phyloP scores from a whole-genome alignment of 2,329 filamentous ascomycete genomes.

The Neurospora sp. region DNA sequence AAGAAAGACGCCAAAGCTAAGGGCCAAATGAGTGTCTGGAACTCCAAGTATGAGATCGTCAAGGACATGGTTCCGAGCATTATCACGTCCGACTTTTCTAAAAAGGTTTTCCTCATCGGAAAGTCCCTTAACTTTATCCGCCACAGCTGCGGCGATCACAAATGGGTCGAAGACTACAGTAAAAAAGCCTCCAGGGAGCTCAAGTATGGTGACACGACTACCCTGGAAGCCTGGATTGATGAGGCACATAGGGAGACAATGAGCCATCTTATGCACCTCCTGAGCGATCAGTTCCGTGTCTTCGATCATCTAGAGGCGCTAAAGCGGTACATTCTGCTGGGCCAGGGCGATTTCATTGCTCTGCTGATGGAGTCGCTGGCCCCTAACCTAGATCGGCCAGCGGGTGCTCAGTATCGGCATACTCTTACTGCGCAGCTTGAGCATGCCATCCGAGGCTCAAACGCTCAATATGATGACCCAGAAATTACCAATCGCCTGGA shows the following conservation, averaged over 20 bases:
- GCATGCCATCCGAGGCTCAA: conserved; percentile 92
- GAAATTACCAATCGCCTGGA: conserved; percentile 88
- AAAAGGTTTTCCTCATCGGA: conserved; percentile 93
- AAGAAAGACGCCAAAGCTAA: conserved; percentile 40
- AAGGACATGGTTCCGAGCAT: conserved; percentile 85
- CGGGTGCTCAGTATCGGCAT: conserved; percentile 94
- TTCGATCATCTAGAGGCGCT: conserved; percentile 86
- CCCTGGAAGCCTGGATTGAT: conserved; percentile 85
- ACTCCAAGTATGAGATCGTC: conserved; percentile 88
- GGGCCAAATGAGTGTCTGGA: conserved; percentile 85
- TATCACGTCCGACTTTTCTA: conserved; percentile 84
- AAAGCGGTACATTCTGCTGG: conserved; percentile 89
- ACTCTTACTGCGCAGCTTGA: conserved; percentile 96
- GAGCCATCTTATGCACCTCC: conserved; percentile 84
- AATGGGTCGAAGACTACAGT: conserved; percentile 93
- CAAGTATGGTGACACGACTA: conserved; percentile 85
- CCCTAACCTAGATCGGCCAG: conserved; percentile 84
- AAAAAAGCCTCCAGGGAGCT: conserved; percentile 88
- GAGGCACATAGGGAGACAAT: conserved; percentile 98
- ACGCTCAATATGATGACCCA: conserved; percentile 87
- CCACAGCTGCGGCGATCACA: conserved; percentile 84
- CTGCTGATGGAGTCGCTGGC: conserved; percentile 94
- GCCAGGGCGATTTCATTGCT: conserved; percentile 94
- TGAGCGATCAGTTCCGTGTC: conserved; percentile 90
- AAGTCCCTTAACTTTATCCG: conserved; percentile 98